These are phyloP conservation scores for Phaeomoniella chlamydospora DNA, from an alignment of 2,329 filamentous ascomycete species.

Conservation along the genomic window DNA sequence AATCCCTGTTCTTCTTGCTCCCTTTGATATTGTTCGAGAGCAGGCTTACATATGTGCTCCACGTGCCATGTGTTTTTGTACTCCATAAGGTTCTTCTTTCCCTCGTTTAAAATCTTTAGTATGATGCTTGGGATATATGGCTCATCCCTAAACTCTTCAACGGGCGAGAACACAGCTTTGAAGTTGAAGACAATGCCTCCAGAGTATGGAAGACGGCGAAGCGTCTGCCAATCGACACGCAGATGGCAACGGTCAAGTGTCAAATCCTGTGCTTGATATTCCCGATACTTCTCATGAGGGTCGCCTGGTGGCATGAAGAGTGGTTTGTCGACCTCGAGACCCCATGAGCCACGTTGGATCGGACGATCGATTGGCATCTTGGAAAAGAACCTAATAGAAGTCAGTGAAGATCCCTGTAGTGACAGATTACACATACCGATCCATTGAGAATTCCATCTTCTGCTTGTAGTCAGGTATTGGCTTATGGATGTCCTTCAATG, in stretches of 20 bases:
- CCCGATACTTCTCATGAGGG: conserved; percentile 46
- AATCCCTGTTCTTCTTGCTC: conserved; percentile 53
- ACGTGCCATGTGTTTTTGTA: conserved; percentile 77
- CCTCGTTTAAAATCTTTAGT: conserved; percentile 54
- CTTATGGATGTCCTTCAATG: conserved; percentile 56
- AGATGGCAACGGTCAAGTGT: conserved; percentile 47
- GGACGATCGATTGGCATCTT: conserved; percentile 60
- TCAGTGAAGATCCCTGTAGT: conserved; percentile 1
- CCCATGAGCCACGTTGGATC: conserved; percentile 77
- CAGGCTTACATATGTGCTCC: conserved; percentile 56
- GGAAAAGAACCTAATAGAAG: conserved; percentile 52
- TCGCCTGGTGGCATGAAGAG: conserved; percentile 61
- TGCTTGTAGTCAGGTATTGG: conserved; percentile 71
- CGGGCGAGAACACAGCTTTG: conserved; percentile 68
- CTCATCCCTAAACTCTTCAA: conserved; percentile 56
- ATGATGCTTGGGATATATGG: conserved; percentile 57
- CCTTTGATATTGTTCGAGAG: conserved; percentile 45
- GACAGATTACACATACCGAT: conserved; percentile 38
- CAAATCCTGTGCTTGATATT: conserved; percentile 42
- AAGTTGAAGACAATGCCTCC: conserved; percentile 74
- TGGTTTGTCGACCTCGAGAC: conserved; percentile 59
- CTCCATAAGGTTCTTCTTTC: conserved; percentile 55
- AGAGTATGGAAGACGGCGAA: conserved; percentile 63
- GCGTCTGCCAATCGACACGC: conserved; percentile 78
- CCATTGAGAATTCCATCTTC: conserved; percentile 81